Base-by-base conservation (phyloP, 768 basidiomycete genomes). In the Hygrocybe punicea region DNA sequence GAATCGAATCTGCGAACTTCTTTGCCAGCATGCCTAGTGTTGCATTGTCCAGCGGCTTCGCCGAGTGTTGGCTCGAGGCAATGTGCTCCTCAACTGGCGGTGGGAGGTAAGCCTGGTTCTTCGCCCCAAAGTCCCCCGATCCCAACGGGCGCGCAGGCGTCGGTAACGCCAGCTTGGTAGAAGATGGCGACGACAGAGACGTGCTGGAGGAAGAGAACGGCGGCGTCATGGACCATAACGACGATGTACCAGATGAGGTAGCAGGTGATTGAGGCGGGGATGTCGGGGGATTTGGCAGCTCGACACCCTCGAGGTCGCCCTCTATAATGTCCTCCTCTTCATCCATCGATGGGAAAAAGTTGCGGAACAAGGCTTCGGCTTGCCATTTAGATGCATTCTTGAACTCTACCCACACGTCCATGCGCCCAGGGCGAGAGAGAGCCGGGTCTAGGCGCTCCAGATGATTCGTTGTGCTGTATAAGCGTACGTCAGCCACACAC, bases 341-440 rank as follows among this genome's bases (percentile, higher is more conserved):
- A 17, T 59, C 87, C 9, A 82, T 76, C 14, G 83, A 88, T 0
- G 91, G 91, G 85, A 93, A 93, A 75, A 93, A 93, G 72, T 93
- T 93, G 59, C 87, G 82, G 83, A 92, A 93, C 40, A 93, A 78
- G 19, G 84, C 84, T 70, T 93, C 89, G 1, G 90, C 90, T 67
- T 94, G 91, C 82, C 85, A 86, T 62, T 85, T 86, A 58, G 84
- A 87, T 34, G 93, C 87, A 59, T 89, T 86, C 76, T 86, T 89
- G 77, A 95, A 95, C 69, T 93, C 89, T 46, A 95, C 81, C 85
- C 90, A 91, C 7, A 96, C 89, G 65, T 95, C 93, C 88, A 91
- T 90, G 25, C 89, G 87, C 16, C 93, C 93, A 5, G 93, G 91
- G 53, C 93, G 86, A n/a, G 86, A 89, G 10, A 96, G 82, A 0